Percentiles rank a stretch among this genome's conserved stretches.
Evolutionary conservation across 2,329 filamentous ascomycete genomes (phyloP).

Genomic region (Neofusicoccum sp.): DNA sequence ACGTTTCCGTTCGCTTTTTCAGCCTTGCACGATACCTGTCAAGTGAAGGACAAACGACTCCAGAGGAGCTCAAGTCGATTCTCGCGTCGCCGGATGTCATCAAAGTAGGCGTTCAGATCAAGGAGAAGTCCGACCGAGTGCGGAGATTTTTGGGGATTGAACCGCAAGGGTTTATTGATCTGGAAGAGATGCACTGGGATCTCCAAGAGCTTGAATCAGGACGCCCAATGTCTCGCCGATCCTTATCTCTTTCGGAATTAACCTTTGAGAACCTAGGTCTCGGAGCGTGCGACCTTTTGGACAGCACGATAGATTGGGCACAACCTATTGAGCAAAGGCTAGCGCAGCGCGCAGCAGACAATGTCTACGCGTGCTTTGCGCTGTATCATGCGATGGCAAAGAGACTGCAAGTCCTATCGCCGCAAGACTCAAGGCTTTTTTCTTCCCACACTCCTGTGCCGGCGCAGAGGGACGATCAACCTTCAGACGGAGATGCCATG

Average conservation of each 20-base stretch:
- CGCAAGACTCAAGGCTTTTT: too few species aligned
- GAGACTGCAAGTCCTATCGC: too few species aligned
- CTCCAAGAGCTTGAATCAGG: neutral
- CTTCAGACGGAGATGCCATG: neutral
- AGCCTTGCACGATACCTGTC: constrained; percentile 62
- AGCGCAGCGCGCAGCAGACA: neutral
- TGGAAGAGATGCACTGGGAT: constrained; percentile 40
- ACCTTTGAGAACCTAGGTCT: neutral
- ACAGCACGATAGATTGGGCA: neutral
- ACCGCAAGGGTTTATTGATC: constrained; percentile 71
- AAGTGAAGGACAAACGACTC: constrained; percentile 52
- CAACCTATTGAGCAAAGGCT: neutral
- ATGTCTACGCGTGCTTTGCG: neutral
- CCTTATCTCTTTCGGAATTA: neutral
- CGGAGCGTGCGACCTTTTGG: neutral
- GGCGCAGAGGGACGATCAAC: neutral
- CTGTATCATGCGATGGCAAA: neutral
- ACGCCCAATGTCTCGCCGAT: neutral
- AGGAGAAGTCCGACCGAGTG: constrained; percentile 68
- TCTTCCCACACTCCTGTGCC: too few species aligned
- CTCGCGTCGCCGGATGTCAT: constrained; percentile 70
- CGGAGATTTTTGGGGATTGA: constrained; percentile 66
- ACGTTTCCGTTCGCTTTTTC: constrained; percentile 76
- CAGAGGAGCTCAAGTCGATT: constrained; percentile 69
- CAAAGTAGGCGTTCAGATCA: constrained; percentile 78